Base-by-base conservation (phyloP, 2,329 filamentous ascomycete genomes). In the Ceratocystis lukuohia region DNA sequence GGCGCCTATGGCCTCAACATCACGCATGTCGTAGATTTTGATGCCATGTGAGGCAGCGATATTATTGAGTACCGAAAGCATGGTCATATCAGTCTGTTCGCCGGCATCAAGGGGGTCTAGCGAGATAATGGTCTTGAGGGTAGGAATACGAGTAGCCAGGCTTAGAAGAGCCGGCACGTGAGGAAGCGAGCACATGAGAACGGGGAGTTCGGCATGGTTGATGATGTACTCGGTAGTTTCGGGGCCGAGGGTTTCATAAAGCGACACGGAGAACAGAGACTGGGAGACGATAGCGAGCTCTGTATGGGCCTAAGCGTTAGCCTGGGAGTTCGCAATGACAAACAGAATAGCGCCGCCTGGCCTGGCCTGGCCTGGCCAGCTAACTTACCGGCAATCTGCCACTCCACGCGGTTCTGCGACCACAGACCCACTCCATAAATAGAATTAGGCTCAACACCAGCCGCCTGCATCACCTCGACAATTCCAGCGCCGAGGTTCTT, bases 191-290 rank as follows among this genome's bases (percentile, higher is more conserved):
- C 89, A 87, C 69, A 88, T 85, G 48, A 97, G 84, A 72, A 86
- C 89, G 67, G 81, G 76, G 66, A 97, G 79, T 69, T 86, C 82
- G 65, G 91, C 85, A 75, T 97, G 93, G 76, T 95, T 95, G 78
- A 97, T 88, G 76, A 99, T 96, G 78, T 89, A 97, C 77, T 97
- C 91, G 67, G 89, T 92, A 1, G 92, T 85, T 70, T 96, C 90
- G 12, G 93, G 88, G 8, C 93, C 93, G 4, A 99, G 84, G 12
- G 93, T 96, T 76, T 97, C 94, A 79, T 99, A 99, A 63, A 99
- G 87, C 4, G 93, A 96, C 66, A 99, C 91, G 25, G 88, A 89
- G 77, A 82, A 97, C 37, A 97, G 84, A 6, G 88, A 84, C 76
- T 97, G 94, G 12, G 91, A 94, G 77, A 89, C 85, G 74, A 89